A percentile compares a stretch with the other conserved stretches of the same genome.
phyloP scores from a whole-genome alignment of 179 eudicot species.

The Spinacia oleracea region DNA sequence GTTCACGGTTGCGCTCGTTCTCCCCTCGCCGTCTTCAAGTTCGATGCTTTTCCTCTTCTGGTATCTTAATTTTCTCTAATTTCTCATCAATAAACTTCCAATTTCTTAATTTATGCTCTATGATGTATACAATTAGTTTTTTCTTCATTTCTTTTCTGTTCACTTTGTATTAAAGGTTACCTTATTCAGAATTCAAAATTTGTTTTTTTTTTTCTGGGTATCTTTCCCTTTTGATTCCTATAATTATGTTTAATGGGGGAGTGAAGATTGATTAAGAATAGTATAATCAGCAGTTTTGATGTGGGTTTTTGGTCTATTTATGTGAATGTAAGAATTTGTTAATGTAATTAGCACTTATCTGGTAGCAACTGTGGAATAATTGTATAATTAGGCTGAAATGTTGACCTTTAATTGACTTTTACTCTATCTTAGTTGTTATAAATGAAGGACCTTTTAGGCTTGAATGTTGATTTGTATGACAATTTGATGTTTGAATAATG shows the following conservation, averaged over 20 bases:
- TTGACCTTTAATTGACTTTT: not conserved
- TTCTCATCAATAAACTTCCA: no score
- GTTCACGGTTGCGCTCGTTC: conserved; percentile 20
- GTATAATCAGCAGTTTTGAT: not conserved
- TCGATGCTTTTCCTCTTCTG: conserved; percentile 39
- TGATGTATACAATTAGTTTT: not conserved
- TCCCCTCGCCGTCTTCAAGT: conserved; percentile 10
- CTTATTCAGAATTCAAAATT: not conserved
- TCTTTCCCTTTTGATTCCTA: not conserved
- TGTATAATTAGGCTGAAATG: not conserved
- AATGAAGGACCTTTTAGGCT: no score
- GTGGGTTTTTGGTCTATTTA: conserved; percentile 5
- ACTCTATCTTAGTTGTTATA: no score
- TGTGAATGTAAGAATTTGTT: not conserved
- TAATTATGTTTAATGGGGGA: not conserved
- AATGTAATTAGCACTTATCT: not conserved
- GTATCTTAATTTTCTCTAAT: conserved; percentile 15
- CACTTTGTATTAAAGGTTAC: not conserved
- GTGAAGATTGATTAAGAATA: not conserved
- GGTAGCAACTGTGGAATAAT: not conserved
- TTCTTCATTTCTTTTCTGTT: not conserved
- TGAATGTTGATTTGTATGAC: no score
- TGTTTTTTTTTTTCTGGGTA: not conserved
- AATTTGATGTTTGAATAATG: no score
- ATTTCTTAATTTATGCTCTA: not conserved